Base-by-base conservation (phyloP, 768 basidiomycete species). In the Lactarius indigo region DNA sequence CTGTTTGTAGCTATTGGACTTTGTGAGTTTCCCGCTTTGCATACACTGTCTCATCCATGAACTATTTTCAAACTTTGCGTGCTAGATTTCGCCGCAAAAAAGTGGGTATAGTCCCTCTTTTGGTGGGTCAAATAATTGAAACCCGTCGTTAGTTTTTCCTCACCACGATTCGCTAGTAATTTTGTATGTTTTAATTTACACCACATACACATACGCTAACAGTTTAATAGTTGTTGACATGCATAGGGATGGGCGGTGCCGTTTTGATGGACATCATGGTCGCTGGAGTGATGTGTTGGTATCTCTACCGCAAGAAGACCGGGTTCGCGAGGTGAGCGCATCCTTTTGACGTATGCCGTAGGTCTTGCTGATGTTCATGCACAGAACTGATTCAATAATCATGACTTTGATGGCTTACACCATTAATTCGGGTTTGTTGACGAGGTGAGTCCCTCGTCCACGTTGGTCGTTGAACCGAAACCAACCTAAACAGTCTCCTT, bases 181-280 rank as follows among this genome's bases (percentile, higher is more conserved):
- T n/a, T n/a, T n/a, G n/a, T 77, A 47, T 72, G 75, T 28, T 52
- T 76, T 26, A 2, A 57, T 3, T 4, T 42, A n/a, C n/a, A n/a
- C n/a, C n/a, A n/a, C n/a, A n/a, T n/a, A n/a, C n/a, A n/a, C n/a
- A n/a, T n/a, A n/a, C 23, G 20, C 55, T 62, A 23, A 57, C 18
- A 30, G 30, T 15, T 12, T 17, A 4, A 52, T 61, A 79, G 83
- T 84, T 82, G 84, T 78, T 85, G n/a, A 82, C 83, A 8, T 80
- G 79, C 68, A 68, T 78, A 31, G 84, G 83, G 2, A 47, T 76
- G 18, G 81, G 82, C 41, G 79, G 80, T 61, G 81, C 83, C 31
- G 80, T 81, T 20, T 79, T 79, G 18, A 79, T 82, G 10, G 83
- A 84, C 69, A 76, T 83, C 65, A 75, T 83, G 64, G 83, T 85